Evolutionary conservation across 768 basidiomycete genomes (phyloP).

Genomic region (Tubosaeta sp.): DNA sequence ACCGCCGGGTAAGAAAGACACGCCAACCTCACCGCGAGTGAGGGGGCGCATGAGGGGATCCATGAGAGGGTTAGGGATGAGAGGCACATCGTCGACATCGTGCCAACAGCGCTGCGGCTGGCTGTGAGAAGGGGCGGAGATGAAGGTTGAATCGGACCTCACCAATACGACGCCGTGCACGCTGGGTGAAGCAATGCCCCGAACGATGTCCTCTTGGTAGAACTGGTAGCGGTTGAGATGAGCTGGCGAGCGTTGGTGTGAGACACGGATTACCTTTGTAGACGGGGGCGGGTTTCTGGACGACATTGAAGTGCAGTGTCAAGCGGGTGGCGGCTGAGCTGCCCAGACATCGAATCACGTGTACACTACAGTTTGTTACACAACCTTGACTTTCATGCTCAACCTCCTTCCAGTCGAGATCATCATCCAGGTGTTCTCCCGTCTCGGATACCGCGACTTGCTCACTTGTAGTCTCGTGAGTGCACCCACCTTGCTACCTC

Average conservation of each 20-base stretch:
- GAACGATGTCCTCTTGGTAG: slow-evolving; percentile 66
- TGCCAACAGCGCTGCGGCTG: slow-evolving; percentile 79
- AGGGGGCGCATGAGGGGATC: slow-evolving; percentile 79
- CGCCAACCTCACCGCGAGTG: slow-evolving; percentile 74
- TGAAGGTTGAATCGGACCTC: slow-evolving; percentile 12
- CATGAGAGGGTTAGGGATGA: slow-evolving; percentile 35
- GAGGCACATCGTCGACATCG: slow-evolving; percentile 69
- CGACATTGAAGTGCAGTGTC: slow-evolving; percentile 23
- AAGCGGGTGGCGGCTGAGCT: neutral
- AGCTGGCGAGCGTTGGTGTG: neutral
- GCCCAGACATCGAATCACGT: slow-evolving; percentile 18
- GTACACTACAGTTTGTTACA: neutral
- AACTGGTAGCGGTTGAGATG: slow-evolving; percentile 36
- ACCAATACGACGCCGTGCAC: slow-evolving; percentile 66
- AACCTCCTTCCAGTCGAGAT: slow-evolving; percentile 24
- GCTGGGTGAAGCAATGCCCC: slow-evolving; percentile 37
- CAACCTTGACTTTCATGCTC: slow-evolving; percentile 2
- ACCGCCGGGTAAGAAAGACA: slow-evolving; percentile 58
- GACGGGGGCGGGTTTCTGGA: slow-evolving; percentile 19
- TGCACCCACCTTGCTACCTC: neutral
- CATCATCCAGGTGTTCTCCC: slow-evolving; percentile 17
- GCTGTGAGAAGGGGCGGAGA: slow-evolving; percentile 7
- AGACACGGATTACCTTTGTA: slow-evolving; percentile 30
- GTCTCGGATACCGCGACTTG: slow-evolving; percentile 21
- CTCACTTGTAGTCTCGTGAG: slow-evolving; percentile 28